Base-by-base conservation (phyloP, 1,139 yeast genomes). In the Protomyces macrosporus region DNA sequence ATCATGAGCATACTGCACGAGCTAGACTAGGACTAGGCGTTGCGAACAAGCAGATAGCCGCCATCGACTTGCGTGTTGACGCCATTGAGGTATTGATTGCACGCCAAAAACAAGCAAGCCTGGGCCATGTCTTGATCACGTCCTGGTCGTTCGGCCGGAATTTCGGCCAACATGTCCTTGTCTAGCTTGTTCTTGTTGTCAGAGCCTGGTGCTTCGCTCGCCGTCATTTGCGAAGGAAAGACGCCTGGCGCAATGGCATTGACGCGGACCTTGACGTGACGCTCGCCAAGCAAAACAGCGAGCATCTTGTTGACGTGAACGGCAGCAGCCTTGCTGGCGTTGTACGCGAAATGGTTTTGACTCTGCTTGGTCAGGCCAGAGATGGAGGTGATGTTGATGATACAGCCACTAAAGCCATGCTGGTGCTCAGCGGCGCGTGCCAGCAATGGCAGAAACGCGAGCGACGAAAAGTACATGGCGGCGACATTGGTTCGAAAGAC, bases 271-370 rank as follows among this genome's bases (percentile, higher is more conserved):
- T 79, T 79, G 53, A 60, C 39, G 23, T 64, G 60, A 45, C 66
- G 66, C 34, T 63, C 65, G 45, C 65, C 53, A 42, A 68, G 60
- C 45, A 65, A 67, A 2, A 68, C 50, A 2, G 70, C 68, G 12
- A 68, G 53, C 66, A 68, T 63, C 51, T 67, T 67, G 36, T 64
- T 66, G 40, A 68, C 62, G 51, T 68, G 70, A 37, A 65, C 67
- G 5, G 69, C 67, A 3, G 70, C 70, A 2, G 69, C 70, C 57
- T 68, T 68, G 50, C 67, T 53, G 35, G 61, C 67, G 50, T 55
- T 65, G 59, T 68, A 68, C 5, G 69, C 82, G 64, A 82, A 78
- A 74, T 84, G 87, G 64, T 82, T 82, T 73, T 84, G 84, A 32
- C 61, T 87, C 87, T 55, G 55, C 37, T 60, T 60, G 14, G 60